Base-by-base conservation (phyloP, 306 rosid species). In the Luffa aegyptiaca region DNA sequence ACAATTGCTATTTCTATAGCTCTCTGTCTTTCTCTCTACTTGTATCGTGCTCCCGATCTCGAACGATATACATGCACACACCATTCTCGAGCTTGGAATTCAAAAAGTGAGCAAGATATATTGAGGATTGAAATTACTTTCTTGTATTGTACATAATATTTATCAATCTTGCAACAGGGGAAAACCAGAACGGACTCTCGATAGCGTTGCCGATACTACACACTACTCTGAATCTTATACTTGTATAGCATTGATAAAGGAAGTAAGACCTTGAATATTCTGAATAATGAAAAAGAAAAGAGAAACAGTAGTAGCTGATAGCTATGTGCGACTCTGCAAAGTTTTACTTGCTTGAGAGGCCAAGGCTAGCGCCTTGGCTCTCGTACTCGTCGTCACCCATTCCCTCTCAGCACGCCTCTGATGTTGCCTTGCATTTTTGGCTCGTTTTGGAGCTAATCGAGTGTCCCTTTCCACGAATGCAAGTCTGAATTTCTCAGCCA, bases 401-500 rank as follows among this genome's bases (percentile, higher is more conserved):
- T 92, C 97, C 79, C 90, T 84, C 77, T 83, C 93, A 0, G 93
- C 97, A 21, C 97, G 96, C 13, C 97, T 90, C 80, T 86, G 97
- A 59, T 86, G 95, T 71, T 95, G 98, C 83, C 98, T 92, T 0
- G 93, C 93, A 78, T 95, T 95, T 80, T 92, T 92, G 10, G 97
- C 98, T 75, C 98, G 86, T 81, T 95, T 92, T 3, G 95, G 97
- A 76, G 97, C 98, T 69, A 91, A 85, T 39, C 93, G 88, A 20
- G 71, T 90, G 79, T 95, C 98, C 84, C 97, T 90, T 86, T 95
- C 97, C n/a, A 16, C 90, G 83, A 95, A 95, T 33, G 98, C 97
- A 57, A 91, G 95, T 70, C 93, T 91, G 85, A 95, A 95, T 79
- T 89, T 92, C 79, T 95, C 97, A 52, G 98, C 97, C 51, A 92